These are phyloP conservation scores for Corylus avellana DNA, from an alignment of 306 rosid species.

Conservation along the genomic window DNA sequence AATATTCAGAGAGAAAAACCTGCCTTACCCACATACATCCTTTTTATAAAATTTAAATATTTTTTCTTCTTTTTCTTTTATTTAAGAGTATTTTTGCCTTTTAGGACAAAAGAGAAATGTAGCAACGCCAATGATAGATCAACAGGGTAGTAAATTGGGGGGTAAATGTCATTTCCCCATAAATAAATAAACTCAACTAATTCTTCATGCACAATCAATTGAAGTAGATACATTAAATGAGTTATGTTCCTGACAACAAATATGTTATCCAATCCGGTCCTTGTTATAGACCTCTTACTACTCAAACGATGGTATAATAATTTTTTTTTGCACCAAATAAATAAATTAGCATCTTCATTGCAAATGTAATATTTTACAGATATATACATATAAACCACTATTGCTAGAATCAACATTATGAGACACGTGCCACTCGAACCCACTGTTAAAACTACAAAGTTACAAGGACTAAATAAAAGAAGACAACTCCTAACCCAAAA, in stretches of 20 bases:
- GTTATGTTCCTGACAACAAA: background rate
- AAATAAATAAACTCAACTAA: too few relatives aligned
- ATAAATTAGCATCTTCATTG: constrained; percentile 50
- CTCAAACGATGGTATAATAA: background rate
- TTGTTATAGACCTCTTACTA: background rate
- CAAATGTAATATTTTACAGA: constrained; percentile 57
- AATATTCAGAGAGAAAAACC: too few relatives aligned
- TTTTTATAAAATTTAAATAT: too few relatives aligned
- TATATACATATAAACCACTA: constrained; percentile 58
- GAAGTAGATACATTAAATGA: background rate
- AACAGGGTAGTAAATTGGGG: too few relatives aligned
- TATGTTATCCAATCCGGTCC: background rate
- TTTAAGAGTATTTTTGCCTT: too few relatives aligned
- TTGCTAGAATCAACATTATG: constrained; percentile 49
- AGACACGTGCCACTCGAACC: constrained; percentile 37
- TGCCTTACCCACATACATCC: too few relatives aligned
- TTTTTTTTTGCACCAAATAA: background rate
- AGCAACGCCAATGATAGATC: too few relatives aligned
- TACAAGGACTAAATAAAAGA: constrained; percentile 40
- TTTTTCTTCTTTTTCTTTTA: too few relatives aligned
- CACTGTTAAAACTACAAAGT: constrained; percentile 43
- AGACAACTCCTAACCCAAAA: constrained; percentile 46
- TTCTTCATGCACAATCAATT: background rate
- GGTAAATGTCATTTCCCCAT: too few relatives aligned
- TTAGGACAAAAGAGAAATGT: too few relatives aligned